These are phyloP conservation scores for Penicillium diatomitis DNA, from an alignment of 495 filamentous ascomycete genomes.

Conservation along the genomic window DNA sequence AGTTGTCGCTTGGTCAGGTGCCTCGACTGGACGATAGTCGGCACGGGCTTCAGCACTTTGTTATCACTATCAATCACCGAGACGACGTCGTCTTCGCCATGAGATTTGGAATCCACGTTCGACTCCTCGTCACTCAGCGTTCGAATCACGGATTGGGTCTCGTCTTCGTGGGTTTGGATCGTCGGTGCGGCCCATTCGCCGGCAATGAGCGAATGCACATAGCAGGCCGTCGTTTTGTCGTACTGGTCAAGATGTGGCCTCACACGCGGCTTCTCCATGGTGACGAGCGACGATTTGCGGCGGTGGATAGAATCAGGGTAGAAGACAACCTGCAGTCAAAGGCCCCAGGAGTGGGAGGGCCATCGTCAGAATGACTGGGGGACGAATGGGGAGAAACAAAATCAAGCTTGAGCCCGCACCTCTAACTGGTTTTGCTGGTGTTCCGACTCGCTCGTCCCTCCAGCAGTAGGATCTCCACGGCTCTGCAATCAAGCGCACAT, in stretches of 20 bases:
- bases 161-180: conserved; percentile 1
- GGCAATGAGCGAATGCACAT: conserved; percentile 76
- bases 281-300: conserved; percentile 75
- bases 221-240: conserved; percentile 58
- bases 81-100: conserved; percentile 12
- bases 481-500: conserved; percentile 12
- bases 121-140: conserved; percentile 16
- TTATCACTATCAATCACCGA: conserved; percentile 15
- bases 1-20: conserved; percentile 88
- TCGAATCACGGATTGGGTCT: conserved; percentile 25
- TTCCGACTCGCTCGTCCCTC: conserved; percentile 33
- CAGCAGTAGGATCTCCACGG: conserved; percentile 8
- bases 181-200: conserved; percentile 28
- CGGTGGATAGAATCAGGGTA: conserved; percentile 61
- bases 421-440: conserved; percentile 40
- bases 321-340: conserved; percentile 57
- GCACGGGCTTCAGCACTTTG: conserved; percentile 11
- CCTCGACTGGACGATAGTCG: conserved; percentile 41
- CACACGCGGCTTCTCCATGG: conserved; percentile 39
- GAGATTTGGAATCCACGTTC: conserved; percentile 7
- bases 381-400: background rate
- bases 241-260: conserved; percentile 27
- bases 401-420: conserved; percentile 17
- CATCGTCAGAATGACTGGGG: background rate
- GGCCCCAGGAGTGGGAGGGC: background rate